Evolutionary conservation across 2,329 filamentous ascomycete genomes (phyloP), one percentile per base, ranked within the genome.

Genomic region (Xylaria sp.): DNA sequence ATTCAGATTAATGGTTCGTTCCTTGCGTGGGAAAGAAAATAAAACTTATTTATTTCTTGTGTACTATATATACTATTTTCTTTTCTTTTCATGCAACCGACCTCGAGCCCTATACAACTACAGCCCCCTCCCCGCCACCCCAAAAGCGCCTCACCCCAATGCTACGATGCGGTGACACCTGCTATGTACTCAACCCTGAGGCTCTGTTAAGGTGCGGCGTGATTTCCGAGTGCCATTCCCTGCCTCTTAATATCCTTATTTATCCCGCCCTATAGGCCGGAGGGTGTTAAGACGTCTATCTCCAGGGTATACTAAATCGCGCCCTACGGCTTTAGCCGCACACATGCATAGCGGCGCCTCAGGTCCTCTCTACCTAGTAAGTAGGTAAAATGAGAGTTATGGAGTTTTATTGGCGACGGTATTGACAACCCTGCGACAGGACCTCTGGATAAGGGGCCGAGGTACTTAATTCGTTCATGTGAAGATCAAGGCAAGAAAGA

Each of bases 151-250:
- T 69, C 66, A 61, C 63, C 55, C 66, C 63, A 58, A 69, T 66
- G 60, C 66, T 69, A 71, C 69, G 20, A 69, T 69, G 69, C 66
- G 63, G 66, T 71, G 66, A 52, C 59, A 71, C 69, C 59, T 65
- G 48, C 56, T 56, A 46, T 54, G 44, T 67, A 55, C 41, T 65
- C 63, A n/a, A 67, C 48, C 55, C 65, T 65, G 69, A 69, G 69
- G 69, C 67, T 72, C 69, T 69, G 63, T 62, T 65, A 64, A 64
- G 50, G 66, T 67, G 66, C 67, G 66, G 69, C 66, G 69, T 71
- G 54, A 48, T 64, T 64, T 41, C 50, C 59, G 51, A 61, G 50
- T 65, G 54, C 31, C 44, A 54, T 63, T 63, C 67, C 69, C 63
- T 66, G 55, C 54, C 48, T 57, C 57, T 65, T 52, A 69, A 63